These are phyloP conservation scores for Tausonia pullulans DNA, from an alignment of 1,284 basidiomycete species.

Conservation along the genomic window DNA sequence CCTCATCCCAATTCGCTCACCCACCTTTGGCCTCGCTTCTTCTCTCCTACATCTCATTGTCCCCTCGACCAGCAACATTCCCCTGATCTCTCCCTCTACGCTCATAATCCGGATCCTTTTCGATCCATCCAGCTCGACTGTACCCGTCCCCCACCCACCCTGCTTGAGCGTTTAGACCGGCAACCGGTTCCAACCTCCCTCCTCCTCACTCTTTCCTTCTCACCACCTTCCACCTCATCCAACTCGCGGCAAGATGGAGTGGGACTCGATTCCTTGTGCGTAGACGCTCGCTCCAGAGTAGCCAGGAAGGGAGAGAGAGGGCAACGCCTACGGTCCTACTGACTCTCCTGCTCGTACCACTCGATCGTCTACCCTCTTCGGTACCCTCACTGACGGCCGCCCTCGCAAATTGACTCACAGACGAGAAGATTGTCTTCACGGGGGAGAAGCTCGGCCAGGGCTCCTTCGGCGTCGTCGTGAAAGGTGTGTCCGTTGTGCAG, in stretches of 20 bases:
- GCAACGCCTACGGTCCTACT: no score
- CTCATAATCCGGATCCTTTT: neutral
- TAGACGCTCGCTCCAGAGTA: neutral
- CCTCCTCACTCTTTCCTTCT: neutral
- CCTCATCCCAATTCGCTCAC: neutral
- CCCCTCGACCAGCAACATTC: neutral
- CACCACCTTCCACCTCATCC: neutral
- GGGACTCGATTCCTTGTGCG: neutral
- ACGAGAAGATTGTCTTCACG: slow-evolving; percentile 70
- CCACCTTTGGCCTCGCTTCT: neutral
- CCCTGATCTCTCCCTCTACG: no score
- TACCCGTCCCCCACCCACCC: neutral
- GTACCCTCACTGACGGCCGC: no score
- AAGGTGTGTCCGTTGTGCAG: slow-evolving; percentile 42
- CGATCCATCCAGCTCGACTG: neutral
- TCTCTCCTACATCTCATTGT: neutral
- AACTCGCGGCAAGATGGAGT: neutral
- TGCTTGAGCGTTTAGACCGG: no score
- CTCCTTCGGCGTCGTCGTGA: slow-evolving; percentile 86
- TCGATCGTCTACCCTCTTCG: no score
- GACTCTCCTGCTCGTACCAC: no score
- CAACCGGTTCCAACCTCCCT: neutral
- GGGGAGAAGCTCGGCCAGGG: slow-evolving; percentile 70
- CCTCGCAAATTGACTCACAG: slow-evolving; percentile 38
- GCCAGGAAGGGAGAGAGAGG: no score